Evolutionary conservation across 495 filamentous ascomycete species (phyloP).

Genomic region (Tuber aestivum): DNA sequence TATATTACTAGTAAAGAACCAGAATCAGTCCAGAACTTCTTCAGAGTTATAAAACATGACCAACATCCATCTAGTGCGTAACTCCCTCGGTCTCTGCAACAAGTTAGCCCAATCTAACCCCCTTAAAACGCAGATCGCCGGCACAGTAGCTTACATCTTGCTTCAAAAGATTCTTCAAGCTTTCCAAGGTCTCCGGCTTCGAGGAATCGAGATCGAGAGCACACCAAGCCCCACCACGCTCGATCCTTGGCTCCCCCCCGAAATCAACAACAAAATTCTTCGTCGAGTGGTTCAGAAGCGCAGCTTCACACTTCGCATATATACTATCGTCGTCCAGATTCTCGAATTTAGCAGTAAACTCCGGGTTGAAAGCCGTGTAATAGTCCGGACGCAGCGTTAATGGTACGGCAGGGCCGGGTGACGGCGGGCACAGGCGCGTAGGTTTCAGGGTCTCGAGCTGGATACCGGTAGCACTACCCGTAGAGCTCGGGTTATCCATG

Average conservation of each 20-base stretch:
- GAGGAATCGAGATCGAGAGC: conserved; percentile 51
- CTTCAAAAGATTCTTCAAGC: conserved; percentile 19
- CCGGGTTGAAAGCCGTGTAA: conserved; percentile 22
- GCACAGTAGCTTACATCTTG: conserved; percentile 14
- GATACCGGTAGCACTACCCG: conserved; percentile 9
- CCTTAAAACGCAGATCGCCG: conserved; percentile 7
- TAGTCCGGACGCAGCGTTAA: conserved; percentile 12
- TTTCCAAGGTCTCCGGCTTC: conserved; percentile 8
- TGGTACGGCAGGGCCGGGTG: conserved; percentile 9
- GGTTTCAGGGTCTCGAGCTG: conserved; percentile 17
- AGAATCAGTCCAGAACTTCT: conserved; percentile 15
- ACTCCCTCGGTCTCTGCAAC: conserved; percentile 28
- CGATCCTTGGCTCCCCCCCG: conserved; percentile 42
- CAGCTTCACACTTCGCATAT: conserved; percentile 44
- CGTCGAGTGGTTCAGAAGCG: conserved; percentile 44
- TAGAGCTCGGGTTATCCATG: not conserved
- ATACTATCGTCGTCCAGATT: conserved; percentile 49
- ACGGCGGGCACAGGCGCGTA: not conserved
- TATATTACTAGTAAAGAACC: conserved; percentile 48
- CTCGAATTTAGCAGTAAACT: conserved; percentile 43
- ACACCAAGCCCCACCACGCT: conserved; percentile 54
- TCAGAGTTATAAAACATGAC: conserved; percentile 18
- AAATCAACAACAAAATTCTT: conserved; percentile 62
- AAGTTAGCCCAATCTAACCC: conserved; percentile 2
- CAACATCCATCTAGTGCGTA: conserved; percentile 58